Evolutionary conservation across 768 basidiomycete species (phyloP).

Genomic region (Lyophyllum decastes): DNA sequence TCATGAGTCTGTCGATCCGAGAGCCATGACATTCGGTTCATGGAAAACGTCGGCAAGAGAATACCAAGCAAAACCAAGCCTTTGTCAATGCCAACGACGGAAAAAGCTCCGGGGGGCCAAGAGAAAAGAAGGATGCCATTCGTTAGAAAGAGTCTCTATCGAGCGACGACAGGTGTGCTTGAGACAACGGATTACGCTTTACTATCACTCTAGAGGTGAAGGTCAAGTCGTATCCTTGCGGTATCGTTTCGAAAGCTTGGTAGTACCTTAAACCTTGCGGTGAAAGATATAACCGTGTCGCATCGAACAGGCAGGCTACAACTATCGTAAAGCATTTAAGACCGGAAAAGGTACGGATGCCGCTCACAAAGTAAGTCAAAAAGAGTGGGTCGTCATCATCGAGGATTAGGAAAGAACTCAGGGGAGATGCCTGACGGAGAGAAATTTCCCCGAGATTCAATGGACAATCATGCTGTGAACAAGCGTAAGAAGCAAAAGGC

Average conservation of each 20-base stretch:
- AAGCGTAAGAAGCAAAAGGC: not conserved
- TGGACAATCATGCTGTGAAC: not conserved
- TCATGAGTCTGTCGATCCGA: not conserved
- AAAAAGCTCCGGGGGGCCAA: conserved; percentile 3
- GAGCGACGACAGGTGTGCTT: not conserved
- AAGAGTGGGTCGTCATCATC: not conserved
- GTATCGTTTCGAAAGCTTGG: too few relatives aligned
- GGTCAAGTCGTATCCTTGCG: too few relatives aligned
- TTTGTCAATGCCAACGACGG: not conserved
- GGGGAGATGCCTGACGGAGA: not conserved
- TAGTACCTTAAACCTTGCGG: too few relatives aligned
- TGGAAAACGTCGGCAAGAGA: not conserved
- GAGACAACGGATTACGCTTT: too few relatives aligned
- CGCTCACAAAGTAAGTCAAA: not conserved
- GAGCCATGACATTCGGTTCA: not conserved
- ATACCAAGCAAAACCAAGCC: not conserved
- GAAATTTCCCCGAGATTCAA: conserved; percentile 5
- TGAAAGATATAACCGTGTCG: too few relatives aligned
- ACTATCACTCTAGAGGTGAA: too few relatives aligned
- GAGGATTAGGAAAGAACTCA: not conserved
- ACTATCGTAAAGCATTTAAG: too few relatives aligned
- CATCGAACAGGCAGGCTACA: too few relatives aligned
- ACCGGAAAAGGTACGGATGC: not conserved
- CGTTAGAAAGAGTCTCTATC: not conserved
- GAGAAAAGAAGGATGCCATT: not conserved